phyloP scores from a whole-genome alignment of 306 rosid genomes.

The Malus fusca region DNA sequence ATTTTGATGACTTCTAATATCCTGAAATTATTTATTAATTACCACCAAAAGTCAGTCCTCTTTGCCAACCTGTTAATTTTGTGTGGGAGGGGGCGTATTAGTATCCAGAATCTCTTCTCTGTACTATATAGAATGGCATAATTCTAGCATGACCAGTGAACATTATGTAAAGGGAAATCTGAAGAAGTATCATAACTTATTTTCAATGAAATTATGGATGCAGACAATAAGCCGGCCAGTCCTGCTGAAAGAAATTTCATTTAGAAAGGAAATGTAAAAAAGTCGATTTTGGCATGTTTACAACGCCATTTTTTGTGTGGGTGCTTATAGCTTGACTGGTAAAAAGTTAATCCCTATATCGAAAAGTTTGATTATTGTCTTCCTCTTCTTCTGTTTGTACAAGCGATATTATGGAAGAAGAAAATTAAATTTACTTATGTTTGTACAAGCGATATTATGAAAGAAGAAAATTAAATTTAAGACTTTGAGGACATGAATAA shows the following conservation, averaged over 20 bases:
- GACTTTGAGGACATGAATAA: no score
- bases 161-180: neutral
- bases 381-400: no score
- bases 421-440: no score
- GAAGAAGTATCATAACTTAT: neutral
- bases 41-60: neutral
- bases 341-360: no score
- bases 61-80: neutral
- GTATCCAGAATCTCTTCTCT: neutral
- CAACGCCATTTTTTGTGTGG: no score
- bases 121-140: neutral
- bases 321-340: no score
- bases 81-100: neutral
- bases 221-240: neutral
- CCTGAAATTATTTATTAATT: neutral
- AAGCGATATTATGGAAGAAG: no score
- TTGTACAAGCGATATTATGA: no score
- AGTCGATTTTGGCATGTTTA: neutral
- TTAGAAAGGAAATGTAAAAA: neutral
- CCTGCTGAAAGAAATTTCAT: neutral
- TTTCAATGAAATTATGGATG: no score
- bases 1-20: neutral
- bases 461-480: no score
- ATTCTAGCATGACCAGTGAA: neutral
- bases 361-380: no score